phyloP scores from a whole-genome alignment of 495 filamentous ascomycete genomes.

The Copromyces sp. region DNA sequence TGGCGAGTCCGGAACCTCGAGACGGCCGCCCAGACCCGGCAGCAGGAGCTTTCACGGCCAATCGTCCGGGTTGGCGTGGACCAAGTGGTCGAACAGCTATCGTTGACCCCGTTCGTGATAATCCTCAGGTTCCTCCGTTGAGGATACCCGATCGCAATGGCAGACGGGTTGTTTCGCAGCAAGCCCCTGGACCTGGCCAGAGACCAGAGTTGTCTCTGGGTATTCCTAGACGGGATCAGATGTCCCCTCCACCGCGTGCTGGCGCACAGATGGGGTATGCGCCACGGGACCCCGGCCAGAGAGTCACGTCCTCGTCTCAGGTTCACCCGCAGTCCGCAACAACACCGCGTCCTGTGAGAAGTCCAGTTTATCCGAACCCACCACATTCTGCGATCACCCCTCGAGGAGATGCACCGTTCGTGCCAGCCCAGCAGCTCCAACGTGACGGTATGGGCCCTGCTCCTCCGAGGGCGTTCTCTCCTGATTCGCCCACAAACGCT shows the following conservation, averaged over 20 bases:
- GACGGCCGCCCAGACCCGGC: conserved; percentile 20
- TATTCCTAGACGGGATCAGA: conserved; percentile 17
- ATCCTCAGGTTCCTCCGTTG: conserved; percentile 29
- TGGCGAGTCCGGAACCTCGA: conserved; percentile 23
- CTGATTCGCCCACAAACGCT: conserved; percentile 7
- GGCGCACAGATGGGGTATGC: conserved; percentile 19
- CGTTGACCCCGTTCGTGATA: conserved; percentile 38
- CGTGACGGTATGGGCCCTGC: conserved; percentile 7
- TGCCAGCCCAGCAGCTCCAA: conserved; percentile 19
- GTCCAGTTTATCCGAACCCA: conserved; percentile 25
- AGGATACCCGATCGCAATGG: conserved; percentile 36
- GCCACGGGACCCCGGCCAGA: conserved; percentile 17
- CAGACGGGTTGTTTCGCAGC: conserved; percentile 22
- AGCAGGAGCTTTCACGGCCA: conserved; percentile 22
- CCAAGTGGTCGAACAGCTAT: conserved; percentile 41
- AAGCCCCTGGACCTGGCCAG: conserved; percentile 6
- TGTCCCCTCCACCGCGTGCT: conserved; percentile 21
- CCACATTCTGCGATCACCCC: conserved; percentile 22
- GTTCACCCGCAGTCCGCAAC: conserved; percentile 8
- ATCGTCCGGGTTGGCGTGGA: conserved; percentile 43
- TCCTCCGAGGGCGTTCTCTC: conserved; percentile 4
- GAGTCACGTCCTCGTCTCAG: conserved; percentile 18
- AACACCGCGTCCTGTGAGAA: conserved; percentile 8
- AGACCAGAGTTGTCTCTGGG: conserved; percentile 6
- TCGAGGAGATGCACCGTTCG: conserved; percentile 14